Base-by-base conservation (phyloP, 1,139 yeast genomes). In the Suhomyces taliae region DNA sequence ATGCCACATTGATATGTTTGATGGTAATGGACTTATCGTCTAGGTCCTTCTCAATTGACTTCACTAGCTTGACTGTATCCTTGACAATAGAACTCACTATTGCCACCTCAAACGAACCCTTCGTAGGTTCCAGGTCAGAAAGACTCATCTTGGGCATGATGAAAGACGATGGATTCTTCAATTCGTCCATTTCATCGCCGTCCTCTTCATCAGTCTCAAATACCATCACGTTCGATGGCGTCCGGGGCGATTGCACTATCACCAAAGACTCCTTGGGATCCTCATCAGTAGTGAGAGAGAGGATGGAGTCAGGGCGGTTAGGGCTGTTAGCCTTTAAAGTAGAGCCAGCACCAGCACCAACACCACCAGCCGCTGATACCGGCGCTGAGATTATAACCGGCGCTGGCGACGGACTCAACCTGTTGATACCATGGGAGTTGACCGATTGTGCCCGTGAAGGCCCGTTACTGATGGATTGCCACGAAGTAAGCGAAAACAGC, bases 171-270 rank as follows among this genome's bases (percentile, higher is more conserved):
- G 33, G 47, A 44, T 27, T 51, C 42, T 48, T 52, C 15, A 53
- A 52, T 10, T 59, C 65, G 15, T 57, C 62, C 12, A 44, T 50
- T 26, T 55, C 67, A 37, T 64, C 73, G 48, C 69, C 65, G 40
- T 66, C 74, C 49, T 72, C 78, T 49, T 70, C 76, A 47, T 72
- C 78, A 0, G 75, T 70, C 45, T 73, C 78, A 54, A 72, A 71
- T 11, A 72, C 72, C 74, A 72, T 68, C 4, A 69, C 70, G 27
- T 54, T 50, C 24, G 55, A 49, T 27, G 53, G 45, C 8, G 48
- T 40, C 34, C 41, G 50, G 36, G 47, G 54, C 15, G 53, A 50
- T 3, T 56, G 52, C 5, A 54, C 56, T n/a, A 57, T 41, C 19
- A 56, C 58, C 41, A 56, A 48, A 8, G 58, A 50, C 32, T 59